Percentiles rank a stretch among this genome's conserved stretches.
Evolutionary conservation across 2,329 filamentous ascomycete species (phyloP).

Genomic region (Colletotrichum horii): DNA sequence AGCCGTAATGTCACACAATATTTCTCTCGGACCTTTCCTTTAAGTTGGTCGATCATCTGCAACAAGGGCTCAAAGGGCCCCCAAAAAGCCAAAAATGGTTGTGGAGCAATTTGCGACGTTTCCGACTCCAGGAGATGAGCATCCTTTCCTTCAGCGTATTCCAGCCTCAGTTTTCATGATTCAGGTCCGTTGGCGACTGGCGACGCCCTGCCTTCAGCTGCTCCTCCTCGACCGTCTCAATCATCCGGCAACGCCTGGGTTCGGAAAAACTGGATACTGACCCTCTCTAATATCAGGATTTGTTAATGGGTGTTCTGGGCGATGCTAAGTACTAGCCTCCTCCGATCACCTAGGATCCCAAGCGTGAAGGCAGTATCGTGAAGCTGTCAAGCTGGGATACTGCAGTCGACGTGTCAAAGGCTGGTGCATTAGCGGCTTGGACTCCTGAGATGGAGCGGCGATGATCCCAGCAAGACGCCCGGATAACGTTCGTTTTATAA

Average conservation of each 20-base stretch:
- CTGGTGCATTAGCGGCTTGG: slow-evolving; percentile 4
- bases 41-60: slow-evolving; percentile 7
- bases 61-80: neutral
- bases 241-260: neutral
- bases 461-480: neutral
- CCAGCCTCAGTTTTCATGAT: neutral
- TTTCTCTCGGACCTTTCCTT: neutral
- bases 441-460: slow-evolving; percentile 1
- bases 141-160: neutral
- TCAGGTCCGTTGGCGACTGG: neutral
- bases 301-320: neutral
- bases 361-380: neutral
- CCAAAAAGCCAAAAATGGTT: neutral
- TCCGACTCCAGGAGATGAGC: neutral
- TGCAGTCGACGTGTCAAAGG: slow-evolving; percentile 17
- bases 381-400: slow-evolving; percentile 15
- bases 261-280: neutral
- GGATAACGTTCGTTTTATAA: slow-evolving; percentile 8
- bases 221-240: neutral
- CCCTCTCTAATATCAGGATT: neutral
- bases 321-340: neutral
- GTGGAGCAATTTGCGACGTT: slow-evolving; percentile 3
- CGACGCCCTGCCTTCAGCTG: neutral
- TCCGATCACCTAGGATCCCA: slow-evolving; percentile 12
- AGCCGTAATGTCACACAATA: neutral